Conservation (phyloP, 495 filamentous ascomycete species). For the Neurospora terricola region DNA sequence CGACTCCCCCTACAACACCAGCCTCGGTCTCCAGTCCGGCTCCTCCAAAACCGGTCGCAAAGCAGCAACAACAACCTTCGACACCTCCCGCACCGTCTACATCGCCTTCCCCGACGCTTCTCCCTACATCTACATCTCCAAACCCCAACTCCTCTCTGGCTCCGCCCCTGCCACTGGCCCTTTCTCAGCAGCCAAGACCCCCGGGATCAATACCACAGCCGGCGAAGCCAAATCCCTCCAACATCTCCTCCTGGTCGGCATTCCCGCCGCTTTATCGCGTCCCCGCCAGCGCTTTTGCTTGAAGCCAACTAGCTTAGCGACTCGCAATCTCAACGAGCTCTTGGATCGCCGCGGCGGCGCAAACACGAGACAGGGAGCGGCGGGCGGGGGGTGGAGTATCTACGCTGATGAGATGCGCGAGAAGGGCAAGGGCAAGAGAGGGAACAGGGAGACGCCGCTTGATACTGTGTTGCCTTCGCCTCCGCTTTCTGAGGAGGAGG, state of each 20-base stretch:
- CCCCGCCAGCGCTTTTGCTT: slow-evolving; percentile 60
- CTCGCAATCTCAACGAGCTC: slow-evolving; percentile 57
- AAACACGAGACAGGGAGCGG: slow-evolving; percentile 19
- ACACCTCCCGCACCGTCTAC: slow-evolving; percentile 57
- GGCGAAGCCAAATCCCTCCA: slow-evolving; percentile 55
- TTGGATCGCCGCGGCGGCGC: slow-evolving; percentile 47
- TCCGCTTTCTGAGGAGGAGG: slow-evolving; percentile 20
- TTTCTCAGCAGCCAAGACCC: neutral
- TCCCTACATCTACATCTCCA: slow-evolving; percentile 64
- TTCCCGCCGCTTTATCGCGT: slow-evolving; percentile 68
- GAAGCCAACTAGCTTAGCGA: slow-evolving; percentile 52
- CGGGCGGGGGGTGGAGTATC: slow-evolving; percentile 67
- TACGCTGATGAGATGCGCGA: slow-evolving; percentile 49
- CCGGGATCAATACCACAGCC: neutral
- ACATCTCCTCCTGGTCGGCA: slow-evolving; percentile 58
- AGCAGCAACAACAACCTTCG: slow-evolving; percentile 26
- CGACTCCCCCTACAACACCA: slow-evolving; percentile 60
- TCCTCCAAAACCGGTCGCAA: slow-evolving; percentile 35
- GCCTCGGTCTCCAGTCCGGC: slow-evolving; percentile 39
- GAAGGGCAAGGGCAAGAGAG: slow-evolving; percentile 24
- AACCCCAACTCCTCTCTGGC: slow-evolving; percentile 24
- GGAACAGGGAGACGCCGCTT: slow-evolving; percentile 39
- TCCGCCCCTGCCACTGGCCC: neutral
- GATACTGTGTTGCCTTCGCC: slow-evolving; percentile 36
- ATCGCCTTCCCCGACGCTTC: slow-evolving; percentile 71